Evolutionary conservation across 139 green algal genomes (phyloP).

Genomic region (Limnomonas spitsbergensis): DNA sequence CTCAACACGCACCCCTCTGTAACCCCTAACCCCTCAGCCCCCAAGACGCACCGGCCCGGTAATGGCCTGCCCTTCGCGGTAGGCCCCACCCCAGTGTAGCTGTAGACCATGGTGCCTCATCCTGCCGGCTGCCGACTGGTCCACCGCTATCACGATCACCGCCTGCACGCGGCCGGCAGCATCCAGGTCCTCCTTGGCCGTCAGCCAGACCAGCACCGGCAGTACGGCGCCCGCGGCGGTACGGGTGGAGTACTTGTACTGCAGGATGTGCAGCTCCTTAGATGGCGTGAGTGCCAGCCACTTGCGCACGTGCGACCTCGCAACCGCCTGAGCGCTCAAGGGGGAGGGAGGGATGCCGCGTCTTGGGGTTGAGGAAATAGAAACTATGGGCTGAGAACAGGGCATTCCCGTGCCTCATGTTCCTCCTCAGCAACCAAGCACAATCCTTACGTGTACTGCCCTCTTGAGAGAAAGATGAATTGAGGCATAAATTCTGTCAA

Average conservation of each 20-base stretch:
- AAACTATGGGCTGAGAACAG: no score
- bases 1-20: no score
- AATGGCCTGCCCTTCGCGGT: neutral
- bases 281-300: neutral
- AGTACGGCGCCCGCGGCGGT: neutral
- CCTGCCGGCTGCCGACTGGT: neutral
- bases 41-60: no score
- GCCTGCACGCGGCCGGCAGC: neutral
- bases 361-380: no score
- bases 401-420: no score
- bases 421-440: no score
- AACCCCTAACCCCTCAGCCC: no score
- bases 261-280: neutral
- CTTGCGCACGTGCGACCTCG: neutral
- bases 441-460: no score
- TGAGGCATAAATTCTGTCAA: no score
- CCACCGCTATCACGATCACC: neutral
- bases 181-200: neutral
- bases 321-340: no score
- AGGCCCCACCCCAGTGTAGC: neutral
- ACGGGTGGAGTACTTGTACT: neutral
- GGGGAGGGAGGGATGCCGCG: no score
- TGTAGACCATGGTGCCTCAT: neutral
- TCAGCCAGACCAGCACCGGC: neutral
- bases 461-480: no score